Percentiles rank a stretch among this genome's conserved stretches.
These are phyloP conservation scores for Onygena corvina DNA, from an alignment of 2,329 filamentous ascomycete genomes.

Conservation along the genomic window DNA sequence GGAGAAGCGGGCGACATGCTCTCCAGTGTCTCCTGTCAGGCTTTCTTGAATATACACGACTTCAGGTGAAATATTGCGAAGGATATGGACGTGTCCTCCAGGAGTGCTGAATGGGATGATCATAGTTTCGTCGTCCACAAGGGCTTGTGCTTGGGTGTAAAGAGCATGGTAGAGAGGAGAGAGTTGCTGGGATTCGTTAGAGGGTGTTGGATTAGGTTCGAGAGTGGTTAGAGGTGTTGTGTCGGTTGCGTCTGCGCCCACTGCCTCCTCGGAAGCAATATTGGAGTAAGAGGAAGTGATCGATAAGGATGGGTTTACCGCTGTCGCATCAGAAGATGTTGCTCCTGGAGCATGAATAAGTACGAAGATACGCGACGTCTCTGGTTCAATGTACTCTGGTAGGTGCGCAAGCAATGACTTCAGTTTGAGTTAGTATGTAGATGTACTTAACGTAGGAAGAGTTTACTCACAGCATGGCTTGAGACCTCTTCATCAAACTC, in stretches of 20 bases:
- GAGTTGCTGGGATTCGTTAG: slow-evolving; percentile 34
- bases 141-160: slow-evolving; percentile 62
- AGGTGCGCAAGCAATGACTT: slow-evolving; percentile 83
- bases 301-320: slow-evolving; percentile 43
- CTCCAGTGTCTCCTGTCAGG: slow-evolving; percentile 62
- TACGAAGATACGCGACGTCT: slow-evolving; percentile 66
- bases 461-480: slow-evolving; percentile 64
- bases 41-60: slow-evolving; percentile 81
- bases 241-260: slow-evolving; percentile 34
- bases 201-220: slow-evolving; percentile 34
- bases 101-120: slow-evolving; percentile 77
- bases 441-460: background rate
- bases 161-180: slow-evolving; percentile 62
- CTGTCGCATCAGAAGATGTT: slow-evolving; percentile 44
- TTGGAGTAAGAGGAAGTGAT: slow-evolving; percentile 79
- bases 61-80: slow-evolving; percentile 74
- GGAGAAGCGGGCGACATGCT: slow-evolving; percentile 55
- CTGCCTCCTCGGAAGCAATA: slow-evolving; percentile 60
- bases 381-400: slow-evolving; percentile 61
- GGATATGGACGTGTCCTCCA: slow-evolving; percentile 73
- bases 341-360: slow-evolving; percentile 78
- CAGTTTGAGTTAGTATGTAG: background rate
- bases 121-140: slow-evolving; percentile 76
- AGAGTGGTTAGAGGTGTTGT: slow-evolving; percentile 42
- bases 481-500: slow-evolving; percentile 47